Base-by-base conservation (phyloP, 306 rosid genomes). In the Lathyrus tuberosus region DNA sequence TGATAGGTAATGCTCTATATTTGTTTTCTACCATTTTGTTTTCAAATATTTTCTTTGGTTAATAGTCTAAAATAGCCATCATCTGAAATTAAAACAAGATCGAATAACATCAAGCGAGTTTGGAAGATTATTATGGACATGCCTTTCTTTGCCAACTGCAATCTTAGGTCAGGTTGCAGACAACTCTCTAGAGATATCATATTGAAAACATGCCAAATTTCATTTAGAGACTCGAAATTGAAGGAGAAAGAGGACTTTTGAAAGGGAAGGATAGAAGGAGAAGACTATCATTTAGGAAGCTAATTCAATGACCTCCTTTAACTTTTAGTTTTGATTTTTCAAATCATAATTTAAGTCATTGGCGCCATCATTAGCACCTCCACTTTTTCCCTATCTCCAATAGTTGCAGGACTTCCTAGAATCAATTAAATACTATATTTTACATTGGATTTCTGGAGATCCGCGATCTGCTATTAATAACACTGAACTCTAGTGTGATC, bases 141-240 rank as follows among this genome's bases (percentile, higher is more conserved):
- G 90, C 83, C 83, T 90, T 94, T 40, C 89, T 89, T 0, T 31
- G 35, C 82, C 83, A 71, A 78, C 86, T 68, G 53, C 83, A 62
- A 82, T 86, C 77, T 89, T 97, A 9, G 98, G 96, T 44, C 97
- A 94, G 38, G 91, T 95, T 20, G 97, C 92, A 60, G 98, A 94
- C 40, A 88, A 64, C 79, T 94, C 98, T 67, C 98, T 97, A 31
- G 96, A 94, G 40, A 90, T 88, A 96, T 94, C 73, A 78, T 57
- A 71, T 69, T 22, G 51, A 78, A 33, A 26, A 22, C 16, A 26
- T 46, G 53, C 0, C 47, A 43, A 51, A 62, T 71, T 62, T 38
- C 70, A 61, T 65, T 58, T 49, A 2, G 47, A 24, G 10, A 28
- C 42, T 24, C 10, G 22, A 14, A 15, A 14, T 47, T 28, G 47